Conservation (phyloP, 176 grass and related monocot genomes). For the Ensete ventricosum region DNA sequence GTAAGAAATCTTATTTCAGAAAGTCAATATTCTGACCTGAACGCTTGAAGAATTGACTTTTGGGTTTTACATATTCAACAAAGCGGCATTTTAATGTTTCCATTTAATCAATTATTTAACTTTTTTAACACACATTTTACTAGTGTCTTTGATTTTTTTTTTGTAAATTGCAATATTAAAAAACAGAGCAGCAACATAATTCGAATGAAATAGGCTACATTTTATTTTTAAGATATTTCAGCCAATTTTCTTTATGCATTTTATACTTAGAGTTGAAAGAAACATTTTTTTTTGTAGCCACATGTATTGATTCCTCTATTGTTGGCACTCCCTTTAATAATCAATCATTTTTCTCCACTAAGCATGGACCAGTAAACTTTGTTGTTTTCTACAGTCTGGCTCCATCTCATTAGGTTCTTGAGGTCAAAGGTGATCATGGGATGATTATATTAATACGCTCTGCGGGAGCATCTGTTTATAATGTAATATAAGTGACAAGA, state of each 20-base stretch:
- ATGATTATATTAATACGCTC: background rate
- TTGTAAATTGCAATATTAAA: background rate
- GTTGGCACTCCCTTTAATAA: background rate
- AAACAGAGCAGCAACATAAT: background rate
- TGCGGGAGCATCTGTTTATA: background rate
- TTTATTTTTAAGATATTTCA: background rate
- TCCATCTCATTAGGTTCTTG: background rate
- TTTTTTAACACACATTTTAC: too few relatives aligned
- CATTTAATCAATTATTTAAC: too few relatives aligned
- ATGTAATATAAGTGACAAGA: background rate
- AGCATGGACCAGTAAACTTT: background rate
- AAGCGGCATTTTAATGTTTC: too few relatives aligned
- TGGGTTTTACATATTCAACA: too few relatives aligned
- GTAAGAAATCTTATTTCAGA: background rate
- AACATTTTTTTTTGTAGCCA: too few relatives aligned
- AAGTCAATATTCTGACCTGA: background rate
- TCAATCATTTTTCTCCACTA: background rate
- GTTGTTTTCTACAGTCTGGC: background rate
- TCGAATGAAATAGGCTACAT: background rate
- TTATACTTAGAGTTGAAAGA: background rate
- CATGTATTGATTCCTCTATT: background rate
- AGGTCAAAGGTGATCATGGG: background rate
- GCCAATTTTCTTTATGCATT: background rate
- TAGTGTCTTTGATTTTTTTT: too few relatives aligned
- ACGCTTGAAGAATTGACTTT: background rate